Base-by-base conservation (phyloP, 352 stramenopile genomes). In the Aphanomyces cochlioides region DNA sequence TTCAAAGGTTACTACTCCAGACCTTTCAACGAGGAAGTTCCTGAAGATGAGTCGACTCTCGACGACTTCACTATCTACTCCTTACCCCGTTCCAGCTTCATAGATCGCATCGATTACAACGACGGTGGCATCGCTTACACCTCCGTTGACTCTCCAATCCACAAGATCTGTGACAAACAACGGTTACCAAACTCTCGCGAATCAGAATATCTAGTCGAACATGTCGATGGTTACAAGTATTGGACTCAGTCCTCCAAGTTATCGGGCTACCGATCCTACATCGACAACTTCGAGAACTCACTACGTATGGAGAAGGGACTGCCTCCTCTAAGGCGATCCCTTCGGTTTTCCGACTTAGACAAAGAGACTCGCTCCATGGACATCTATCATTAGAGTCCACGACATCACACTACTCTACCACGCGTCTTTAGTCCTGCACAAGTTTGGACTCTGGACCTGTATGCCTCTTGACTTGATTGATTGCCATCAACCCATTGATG, bases 1-100 rank as follows among this genome's bases (percentile, higher is more conserved):
- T 19, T 58, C 50, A n/a, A 34, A 21, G 50, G 50, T 1, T 58
- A 58, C n/a, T 58, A 58, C 50, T 58, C 50, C 1, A n/a, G 50
- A 10, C 50, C 50, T 1, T 58, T 58, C 50, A 58, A 58, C n/a
- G 50, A 58, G n/a, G 50, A 58, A 21, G n/a, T 58, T 2, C 50
- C 50, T 2, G 50, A 21, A 3, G 50, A 19, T 3, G 50, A 58
- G 2, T 53, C 45, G 13, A 1, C n/a, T 2, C 13, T 53, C 45
- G 45, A 53, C 45, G 45, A 53, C n/a, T n/a, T 53, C 2, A 53
- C 45, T 1, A 19, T 53, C 45, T 1, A 53, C 13, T n/a, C 1
- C n/a, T 2, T 53, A 53, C 45, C 45, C 2, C 13, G n/a, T 2
- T 53, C 45, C 45, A 53, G 45, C 45, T 53, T 15, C 28, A 28